These are phyloP conservation scores for Didymella glomerata DNA, from an alignment of 2,329 filamentous ascomycete species.

Conservation along the genomic window DNA sequence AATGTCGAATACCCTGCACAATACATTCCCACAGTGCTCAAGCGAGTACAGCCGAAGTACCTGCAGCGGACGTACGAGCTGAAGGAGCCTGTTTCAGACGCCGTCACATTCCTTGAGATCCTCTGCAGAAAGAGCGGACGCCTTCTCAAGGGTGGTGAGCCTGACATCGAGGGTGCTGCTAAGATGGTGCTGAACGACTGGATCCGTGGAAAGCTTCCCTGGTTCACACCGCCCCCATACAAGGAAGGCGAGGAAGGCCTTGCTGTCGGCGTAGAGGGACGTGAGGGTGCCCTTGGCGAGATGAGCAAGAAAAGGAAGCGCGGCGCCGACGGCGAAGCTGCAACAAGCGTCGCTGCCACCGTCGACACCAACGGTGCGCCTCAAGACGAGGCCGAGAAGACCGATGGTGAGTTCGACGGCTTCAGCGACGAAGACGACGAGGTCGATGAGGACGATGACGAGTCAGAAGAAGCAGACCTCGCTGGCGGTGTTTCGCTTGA, in stretches of 20 bases:
- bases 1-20: slow-evolving; percentile 97
- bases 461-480: slow-evolving; percentile 30
- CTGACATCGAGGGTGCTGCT: slow-evolving; percentile 91
- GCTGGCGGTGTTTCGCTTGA: slow-evolving; percentile 27
- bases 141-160: slow-evolving; percentile 89
- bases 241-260: slow-evolving; percentile 48
- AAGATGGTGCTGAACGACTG: slow-evolving; percentile 99
- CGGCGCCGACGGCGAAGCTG: slow-evolving; percentile 45
- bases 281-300: slow-evolving; percentile 82
- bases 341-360: slow-evolving; percentile 32
- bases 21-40: slow-evolving; percentile 85
- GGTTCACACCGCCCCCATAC: slow-evolving; percentile 84
- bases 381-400: slow-evolving; percentile 31
- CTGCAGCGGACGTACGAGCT: slow-evolving; percentile 93
- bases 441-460: slow-evolving; percentile 32
- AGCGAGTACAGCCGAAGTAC: slow-evolving; percentile 82
- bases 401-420: slow-evolving; percentile 45
- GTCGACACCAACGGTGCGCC: slow-evolving; percentile 24
- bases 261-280: slow-evolving; percentile 64
- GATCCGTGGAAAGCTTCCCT: slow-evolving; percentile 91
- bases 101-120: slow-evolving; percentile 84
- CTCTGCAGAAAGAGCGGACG: slow-evolving; percentile 87
- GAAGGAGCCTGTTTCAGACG: slow-evolving; percentile 74
- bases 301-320: slow-evolving; percentile 81
- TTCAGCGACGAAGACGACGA: slow-evolving; percentile 43